These are phyloP conservation scores for Hymenotorrendiella dingleyae DNA, from an alignment of 2,329 filamentous ascomycete genomes.

Conservation along the genomic window DNA sequence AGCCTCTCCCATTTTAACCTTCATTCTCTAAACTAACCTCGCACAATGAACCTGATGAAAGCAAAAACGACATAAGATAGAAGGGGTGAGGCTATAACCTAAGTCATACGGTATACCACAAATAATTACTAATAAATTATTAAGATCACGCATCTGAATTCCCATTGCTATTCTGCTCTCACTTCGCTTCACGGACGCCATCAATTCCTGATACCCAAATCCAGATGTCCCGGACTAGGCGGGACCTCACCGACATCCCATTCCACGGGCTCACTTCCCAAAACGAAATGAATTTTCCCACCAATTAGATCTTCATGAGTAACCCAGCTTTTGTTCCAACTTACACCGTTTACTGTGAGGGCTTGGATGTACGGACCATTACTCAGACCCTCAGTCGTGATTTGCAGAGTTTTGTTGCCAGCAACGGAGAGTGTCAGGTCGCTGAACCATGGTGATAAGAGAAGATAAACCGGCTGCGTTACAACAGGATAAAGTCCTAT, in stretches of 20 bases:
- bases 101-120: too few species aligned
- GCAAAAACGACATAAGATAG: too few species aligned
- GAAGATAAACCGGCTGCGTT: slow-evolving; percentile 49
- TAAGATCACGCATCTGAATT: too few species aligned
- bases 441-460: slow-evolving; percentile 44
- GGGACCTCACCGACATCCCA: slow-evolving; percentile 19
- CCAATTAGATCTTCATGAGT: slow-evolving; percentile 14
- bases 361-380: slow-evolving; percentile 41
- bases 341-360: slow-evolving; percentile 15
- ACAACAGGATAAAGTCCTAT: slow-evolving; percentile 52
- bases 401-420: slow-evolving; percentile 35
- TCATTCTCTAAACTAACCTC: too few species aligned
- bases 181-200: too few species aligned
- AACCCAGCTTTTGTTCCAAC: slow-evolving; percentile 19
- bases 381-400: slow-evolving; percentile 39
- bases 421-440: slow-evolving; percentile 30
- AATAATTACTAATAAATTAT: too few species aligned
- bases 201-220: too few species aligned
- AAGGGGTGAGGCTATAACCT: too few species aligned
- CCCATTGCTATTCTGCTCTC: too few species aligned
- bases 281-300: slow-evolving; percentile 15
- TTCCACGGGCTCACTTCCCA: slow-evolving; percentile 8
- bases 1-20: too few species aligned
- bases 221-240: slow-evolving; percentile 27
- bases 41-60: too few species aligned